A percentile compares a stretch with the other conserved stretches of the same genome.
Conservation (phyloP, 192 early-diverging fungal genomes). For the Backusella westeae region DNA sequence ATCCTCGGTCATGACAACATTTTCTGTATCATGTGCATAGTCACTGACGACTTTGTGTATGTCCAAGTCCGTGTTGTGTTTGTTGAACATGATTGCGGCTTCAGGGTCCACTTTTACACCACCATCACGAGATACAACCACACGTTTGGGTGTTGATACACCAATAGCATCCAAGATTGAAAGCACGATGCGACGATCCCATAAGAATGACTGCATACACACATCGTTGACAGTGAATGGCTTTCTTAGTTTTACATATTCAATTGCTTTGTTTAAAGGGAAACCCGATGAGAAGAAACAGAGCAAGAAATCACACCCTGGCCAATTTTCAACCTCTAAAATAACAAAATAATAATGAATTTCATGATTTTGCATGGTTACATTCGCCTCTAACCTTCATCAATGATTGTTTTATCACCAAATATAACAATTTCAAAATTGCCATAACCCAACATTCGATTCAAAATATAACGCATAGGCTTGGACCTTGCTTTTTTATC, state of each 20-base stretch:
- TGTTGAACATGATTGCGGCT: constrained; percentile 52
- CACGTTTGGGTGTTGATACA: constrained; percentile 80
- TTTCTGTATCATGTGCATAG: constrained; percentile 1
- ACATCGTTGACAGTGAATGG: constrained; percentile 94
- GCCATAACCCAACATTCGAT: constrained; percentile 60
- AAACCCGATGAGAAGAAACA: constrained; percentile 95
- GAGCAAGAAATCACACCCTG: constrained; percentile 92
- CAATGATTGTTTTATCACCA: constrained; percentile 95
- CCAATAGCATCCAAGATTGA: constrained; percentile 73
- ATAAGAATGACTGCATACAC: constrained; percentile 81
- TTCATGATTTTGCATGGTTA: not conserved
- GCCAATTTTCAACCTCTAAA: constrained; percentile 83
- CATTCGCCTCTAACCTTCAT: constrained; percentile 64
- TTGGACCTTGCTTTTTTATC: constrained; percentile 94
- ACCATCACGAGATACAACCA: constrained; percentile 71
- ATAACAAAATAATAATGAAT: not conserved
- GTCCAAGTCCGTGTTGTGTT: constrained; percentile 45
- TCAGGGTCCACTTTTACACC: constrained; percentile 55
- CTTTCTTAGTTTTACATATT: constrained; percentile 77
- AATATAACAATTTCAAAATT: constrained; percentile 86
- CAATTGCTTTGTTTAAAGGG: constrained; percentile 89
- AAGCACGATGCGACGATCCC: constrained; percentile 87
- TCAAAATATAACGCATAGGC: constrained; percentile 94
- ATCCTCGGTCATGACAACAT: constrained; percentile 47
- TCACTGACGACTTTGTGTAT: constrained; percentile 35